Percentiles rank a stretch among this genome's conserved stretches.
Evolutionary conservation across 768 basidiomycete genomes (phyloP).

Genomic region (Macrolepiota dolichaula): DNA sequence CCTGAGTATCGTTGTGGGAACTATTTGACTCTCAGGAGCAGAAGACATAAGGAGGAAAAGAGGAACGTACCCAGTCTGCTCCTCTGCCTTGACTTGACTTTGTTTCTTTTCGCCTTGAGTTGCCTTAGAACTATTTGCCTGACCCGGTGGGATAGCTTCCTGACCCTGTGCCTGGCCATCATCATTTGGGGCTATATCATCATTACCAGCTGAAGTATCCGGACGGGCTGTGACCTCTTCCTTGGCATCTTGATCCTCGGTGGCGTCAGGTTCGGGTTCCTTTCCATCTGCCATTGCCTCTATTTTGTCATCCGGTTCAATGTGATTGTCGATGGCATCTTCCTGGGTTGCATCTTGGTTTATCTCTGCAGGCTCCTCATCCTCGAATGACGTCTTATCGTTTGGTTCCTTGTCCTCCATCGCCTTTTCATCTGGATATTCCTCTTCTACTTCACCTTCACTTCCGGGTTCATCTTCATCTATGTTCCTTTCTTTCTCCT

Average conservation of each 20-base stretch:
- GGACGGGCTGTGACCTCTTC: conserved; percentile 38
- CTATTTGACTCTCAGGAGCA: neutral
- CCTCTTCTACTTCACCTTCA: conserved; percentile 76
- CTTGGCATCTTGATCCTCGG: conserved; percentile 25
- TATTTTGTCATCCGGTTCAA: conserved; percentile 27
- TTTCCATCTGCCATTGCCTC: conserved; percentile 29
- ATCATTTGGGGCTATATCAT: conserved; percentile 29
- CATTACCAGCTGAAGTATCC: conserved; percentile 42
- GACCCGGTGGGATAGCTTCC: conserved; percentile 15
- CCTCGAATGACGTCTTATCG: conserved; percentile 49
- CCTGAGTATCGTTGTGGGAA: conserved; percentile 12
- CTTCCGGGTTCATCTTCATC: conserved; percentile 68
- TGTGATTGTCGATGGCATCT: conserved; percentile 27
- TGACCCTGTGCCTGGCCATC: conserved; percentile 15
- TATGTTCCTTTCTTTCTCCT: conserved; percentile 16
- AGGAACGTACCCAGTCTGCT: conserved; percentile 31
- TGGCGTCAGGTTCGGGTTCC: conserved; percentile 22
- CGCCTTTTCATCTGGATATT: conserved; percentile 32
- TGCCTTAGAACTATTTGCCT: conserved; percentile 17
- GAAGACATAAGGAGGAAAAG: neutral
- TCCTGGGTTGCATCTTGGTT: conserved; percentile 29
- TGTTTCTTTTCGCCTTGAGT: conserved; percentile 12
- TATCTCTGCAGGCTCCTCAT: conserved; percentile 65
- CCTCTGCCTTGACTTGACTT: conserved; percentile 24
- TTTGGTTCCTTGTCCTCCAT: conserved; percentile 21